A percentile compares a stretch with the other conserved stretches of the same genome.
phyloP scores from a whole-genome alignment of 1,284 basidiomycete species.

The Ceratorhiza oryzae-sativae region DNA sequence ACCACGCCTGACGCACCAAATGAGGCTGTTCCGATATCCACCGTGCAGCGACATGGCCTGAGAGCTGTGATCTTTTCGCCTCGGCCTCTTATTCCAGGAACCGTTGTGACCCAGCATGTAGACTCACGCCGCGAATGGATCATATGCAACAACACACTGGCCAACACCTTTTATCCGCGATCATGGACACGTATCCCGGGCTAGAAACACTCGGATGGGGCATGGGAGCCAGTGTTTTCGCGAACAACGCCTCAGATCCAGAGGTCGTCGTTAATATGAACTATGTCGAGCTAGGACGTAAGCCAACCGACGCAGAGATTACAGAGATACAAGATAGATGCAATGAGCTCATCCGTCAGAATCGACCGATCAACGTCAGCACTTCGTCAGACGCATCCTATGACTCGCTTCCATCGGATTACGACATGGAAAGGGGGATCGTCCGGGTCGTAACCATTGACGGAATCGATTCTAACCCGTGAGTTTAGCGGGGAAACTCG shows the following conservation, averaged over 20 bases:
- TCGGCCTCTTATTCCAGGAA: conserved; percentile 22
- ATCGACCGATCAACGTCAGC: conserved; percentile 15
- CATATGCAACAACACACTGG: conserved; percentile 42
- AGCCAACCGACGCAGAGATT: conserved; percentile 36
- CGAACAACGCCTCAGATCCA: background rate
- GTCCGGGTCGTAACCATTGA: conserved; percentile 40
- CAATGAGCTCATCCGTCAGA: conserved; percentile 32
- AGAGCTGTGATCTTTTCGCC: conserved; percentile 37
- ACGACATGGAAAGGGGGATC: conserved; percentile 36
- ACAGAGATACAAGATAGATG: conserved; percentile 34
- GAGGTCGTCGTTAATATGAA: background rate
- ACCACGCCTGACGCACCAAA: background rate
- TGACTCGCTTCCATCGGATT: conserved; percentile 31
- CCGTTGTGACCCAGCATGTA: conserved; percentile 19
- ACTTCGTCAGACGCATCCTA: conserved; percentile 20
- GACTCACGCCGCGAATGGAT: conserved; percentile 30
- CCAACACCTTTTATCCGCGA: conserved; percentile 37
- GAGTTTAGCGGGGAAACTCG: background rate
- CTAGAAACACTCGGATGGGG: conserved; percentile 39
- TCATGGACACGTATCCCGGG: conserved; percentile 37
- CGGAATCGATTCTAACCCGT: conserved; percentile 39
- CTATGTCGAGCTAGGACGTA: conserved; percentile 34
- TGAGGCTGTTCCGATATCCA: conserved; percentile 17
- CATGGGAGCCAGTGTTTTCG: conserved; percentile 31
- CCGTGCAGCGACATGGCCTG: conserved; percentile 30